A percentile compares a stretch with the other conserved stretches of the same genome.
Evolutionary conservation across 2,329 filamentous ascomycete genomes (phyloP).

Genomic region (Septoria petroselini): DNA sequence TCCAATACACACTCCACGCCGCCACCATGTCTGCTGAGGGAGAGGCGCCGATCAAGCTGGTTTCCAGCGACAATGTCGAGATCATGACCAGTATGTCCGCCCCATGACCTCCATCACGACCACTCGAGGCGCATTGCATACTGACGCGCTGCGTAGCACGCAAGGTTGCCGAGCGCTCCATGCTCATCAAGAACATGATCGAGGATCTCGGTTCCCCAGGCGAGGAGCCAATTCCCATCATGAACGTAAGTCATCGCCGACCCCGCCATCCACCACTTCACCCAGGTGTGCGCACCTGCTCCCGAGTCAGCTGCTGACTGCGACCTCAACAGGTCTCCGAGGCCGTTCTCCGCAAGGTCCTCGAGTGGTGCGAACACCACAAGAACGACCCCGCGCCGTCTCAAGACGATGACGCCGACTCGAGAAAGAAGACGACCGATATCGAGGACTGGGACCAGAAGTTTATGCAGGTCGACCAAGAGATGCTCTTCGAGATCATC

Average conservation of each 20-base stretch:
- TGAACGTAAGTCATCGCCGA: constrained; percentile 55
- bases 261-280: constrained; percentile 2
- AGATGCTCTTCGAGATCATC: constrained; percentile 99
- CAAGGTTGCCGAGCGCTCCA: constrained; percentile 80
- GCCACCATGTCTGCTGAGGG: constrained; percentile 37
- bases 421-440: constrained; percentile 95
- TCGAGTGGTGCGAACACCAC: constrained; percentile 98
- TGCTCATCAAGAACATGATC: constrained; percentile 97
- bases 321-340: constrained; percentile 66
- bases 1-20: constrained; percentile 19
- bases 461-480: constrained; percentile 99
- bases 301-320: constrained; percentile 32
- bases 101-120: not conserved
- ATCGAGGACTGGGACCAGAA: constrained; percentile 99
- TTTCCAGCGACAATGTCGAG: constrained; percentile 47
- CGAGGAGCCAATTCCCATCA: constrained; percentile 76
- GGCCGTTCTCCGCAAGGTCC: constrained; percentile 87
- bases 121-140: constrained; percentile 13
- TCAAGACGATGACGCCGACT: constrained; percentile 86
- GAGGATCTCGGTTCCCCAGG: constrained; percentile 74
- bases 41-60: constrained; percentile 43
- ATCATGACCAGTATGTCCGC: constrained; percentile 41
- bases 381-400: constrained; percentile 78
- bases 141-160: constrained; percentile 55
- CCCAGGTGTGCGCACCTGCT: not conserved